Conservation (phyloP, 2,329 filamentous ascomycete species). For the Aspergillus transmontanensis region DNA sequence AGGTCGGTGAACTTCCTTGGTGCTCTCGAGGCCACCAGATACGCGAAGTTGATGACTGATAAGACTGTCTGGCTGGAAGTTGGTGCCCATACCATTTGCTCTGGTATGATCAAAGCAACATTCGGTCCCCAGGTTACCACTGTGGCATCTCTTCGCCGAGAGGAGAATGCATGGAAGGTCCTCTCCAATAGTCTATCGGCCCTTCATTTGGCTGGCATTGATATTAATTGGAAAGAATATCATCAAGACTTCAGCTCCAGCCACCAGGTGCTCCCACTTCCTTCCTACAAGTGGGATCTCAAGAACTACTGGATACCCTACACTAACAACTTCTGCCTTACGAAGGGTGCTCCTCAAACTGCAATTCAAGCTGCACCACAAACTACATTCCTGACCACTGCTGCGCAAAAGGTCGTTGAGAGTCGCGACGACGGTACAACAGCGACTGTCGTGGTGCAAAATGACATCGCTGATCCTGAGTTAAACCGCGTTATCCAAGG, state of each 20-base stretch:
- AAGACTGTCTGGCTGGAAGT: constrained; percentile 75
- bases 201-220: constrained; percentile 65
- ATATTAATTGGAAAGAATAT: constrained; percentile 71
- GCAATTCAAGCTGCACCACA: constrained; percentile 37
- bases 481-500: constrained; percentile 60
- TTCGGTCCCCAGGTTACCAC: constrained; percentile 62
- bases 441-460: constrained; percentile 32
- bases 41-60: constrained; percentile 59
- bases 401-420: constrained; percentile 65
- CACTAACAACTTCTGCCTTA: constrained; percentile 70
- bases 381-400: constrained; percentile 58
- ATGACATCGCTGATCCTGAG: constrained; percentile 11
- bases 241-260: constrained; percentile 63
- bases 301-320: constrained; percentile 76
- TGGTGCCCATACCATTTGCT: constrained; percentile 52
- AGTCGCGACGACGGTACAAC: constrained; percentile 65
- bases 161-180: constrained; percentile 47
- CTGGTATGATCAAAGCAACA: constrained; percentile 54
- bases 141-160: constrained; percentile 43
- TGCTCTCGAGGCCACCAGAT: constrained; percentile 40
- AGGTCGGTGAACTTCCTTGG: constrained; percentile 51
- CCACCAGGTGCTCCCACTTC: constrained; percentile 65
- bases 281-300: constrained; percentile 68
- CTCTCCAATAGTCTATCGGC: constrained; percentile 60
- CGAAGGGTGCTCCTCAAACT: constrained; percentile 56